Evolutionary conservation across 257 asterid genomes (phyloP).

Genomic region (Verbena officinalis): DNA sequence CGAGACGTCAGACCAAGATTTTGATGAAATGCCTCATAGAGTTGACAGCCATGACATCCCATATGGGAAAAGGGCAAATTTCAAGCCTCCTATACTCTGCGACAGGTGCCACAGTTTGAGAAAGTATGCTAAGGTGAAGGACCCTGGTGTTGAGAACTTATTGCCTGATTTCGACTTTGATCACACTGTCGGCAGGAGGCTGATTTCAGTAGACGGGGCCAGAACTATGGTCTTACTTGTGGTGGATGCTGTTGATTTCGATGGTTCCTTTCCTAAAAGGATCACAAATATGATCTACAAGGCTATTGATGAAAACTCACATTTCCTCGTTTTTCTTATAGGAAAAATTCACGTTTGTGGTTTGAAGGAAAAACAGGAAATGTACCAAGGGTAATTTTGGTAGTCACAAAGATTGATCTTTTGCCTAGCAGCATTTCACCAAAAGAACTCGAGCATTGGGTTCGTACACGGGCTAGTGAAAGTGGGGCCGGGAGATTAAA

Average conservation of each 20-base stretch:
- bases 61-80: conserved; percentile 23
- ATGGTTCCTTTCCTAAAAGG: conserved; percentile 85
- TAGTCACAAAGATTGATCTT: conserved; percentile 83
- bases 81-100: conserved; percentile 76
- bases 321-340: no score
- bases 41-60: conserved; percentile 23
- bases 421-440: conserved; percentile 86
- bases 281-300: conserved; percentile 66
- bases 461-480: conserved; percentile 79
- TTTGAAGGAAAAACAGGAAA: conserved; percentile 88
- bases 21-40: conserved; percentile 33
- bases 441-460: conserved; percentile 85
- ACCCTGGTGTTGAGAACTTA: conserved; percentile 68
- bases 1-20: conserved; percentile 31
- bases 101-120: conserved; percentile 87
- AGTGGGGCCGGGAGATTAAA: conserved; percentile 70
- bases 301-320: conserved; percentile 63
- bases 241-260: conserved; percentile 87
- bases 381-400: conserved; percentile 71
- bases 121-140: conserved; percentile 64
- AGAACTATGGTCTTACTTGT: conserved; percentile 75
- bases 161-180: conserved; percentile 89
- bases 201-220: conserved; percentile 61
- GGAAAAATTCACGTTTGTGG: conserved; percentile 72
- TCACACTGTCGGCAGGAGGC: conserved; percentile 83